phyloP scores from a whole-genome alignment of 345 rosid species.

The Rhizophora mangle region DNA sequence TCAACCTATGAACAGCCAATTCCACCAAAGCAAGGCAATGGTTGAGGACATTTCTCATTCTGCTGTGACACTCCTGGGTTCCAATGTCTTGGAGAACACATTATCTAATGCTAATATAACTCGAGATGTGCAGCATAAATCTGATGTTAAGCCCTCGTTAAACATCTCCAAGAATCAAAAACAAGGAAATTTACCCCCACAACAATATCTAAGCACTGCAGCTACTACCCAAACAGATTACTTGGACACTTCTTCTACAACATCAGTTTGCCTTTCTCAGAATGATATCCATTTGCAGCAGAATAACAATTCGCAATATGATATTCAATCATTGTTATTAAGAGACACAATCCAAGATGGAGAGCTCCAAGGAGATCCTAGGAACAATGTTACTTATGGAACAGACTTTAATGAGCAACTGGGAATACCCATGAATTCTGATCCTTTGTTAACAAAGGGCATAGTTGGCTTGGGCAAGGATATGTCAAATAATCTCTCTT shows the following conservation, averaged over 20 bases:
- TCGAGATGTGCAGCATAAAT: slow-evolving; percentile 44
- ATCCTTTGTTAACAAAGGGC: slow-evolving; percentile 38
- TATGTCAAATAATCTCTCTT: slow-evolving; percentile 43
- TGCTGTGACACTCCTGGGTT: slow-evolving; percentile 35
- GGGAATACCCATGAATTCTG: slow-evolving; percentile 36
- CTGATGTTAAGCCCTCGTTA: slow-evolving; percentile 54
- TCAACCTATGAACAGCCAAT: slow-evolving; percentile 34
- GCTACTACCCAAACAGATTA: slow-evolving; percentile 43
- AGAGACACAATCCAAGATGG: slow-evolving; percentile 52
- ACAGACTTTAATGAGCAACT: slow-evolving; percentile 35
- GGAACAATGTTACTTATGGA: slow-evolving; percentile 39
- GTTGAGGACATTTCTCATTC: slow-evolving; percentile 53
- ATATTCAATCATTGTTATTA: slow-evolving; percentile 40
- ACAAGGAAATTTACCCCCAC: slow-evolving; percentile 41
- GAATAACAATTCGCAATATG: slow-evolving; percentile 42
- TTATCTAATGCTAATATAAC: slow-evolving; percentile 30
- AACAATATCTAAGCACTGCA: slow-evolving; percentile 39
- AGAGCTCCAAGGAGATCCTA: slow-evolving; percentile 46
- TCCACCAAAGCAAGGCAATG: slow-evolving; percentile 28
- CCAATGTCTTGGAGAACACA: slow-evolving; percentile 38
- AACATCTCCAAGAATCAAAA: slow-evolving; percentile 50
- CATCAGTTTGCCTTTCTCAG: slow-evolving; percentile 58
- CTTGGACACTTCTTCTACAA: slow-evolving; percentile 69
- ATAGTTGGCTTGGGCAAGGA: slow-evolving; percentile 47
- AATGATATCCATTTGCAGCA: slow-evolving; percentile 51